Percentiles rank a stretch among this genome's conserved stretches.
These are phyloP conservation scores for Botrytis paeoniae DNA, from an alignment of 2,329 filamentous ascomycete species.

Conservation along the genomic window DNA sequence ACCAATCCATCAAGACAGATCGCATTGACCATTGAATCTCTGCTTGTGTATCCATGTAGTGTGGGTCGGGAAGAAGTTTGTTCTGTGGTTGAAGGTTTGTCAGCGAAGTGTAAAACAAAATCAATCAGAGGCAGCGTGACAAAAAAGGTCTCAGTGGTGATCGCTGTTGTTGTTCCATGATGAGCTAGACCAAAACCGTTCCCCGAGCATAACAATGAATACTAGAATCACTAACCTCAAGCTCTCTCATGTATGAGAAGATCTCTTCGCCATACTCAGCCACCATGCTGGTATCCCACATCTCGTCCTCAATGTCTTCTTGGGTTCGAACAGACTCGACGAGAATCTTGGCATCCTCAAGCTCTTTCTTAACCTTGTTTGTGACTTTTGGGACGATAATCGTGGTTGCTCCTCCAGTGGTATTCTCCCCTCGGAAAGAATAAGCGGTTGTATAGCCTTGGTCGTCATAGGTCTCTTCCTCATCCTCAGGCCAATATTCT, in stretches of 20 bases:
- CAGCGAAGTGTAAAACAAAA: conserved; percentile 18
- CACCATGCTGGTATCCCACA: conserved; percentile 95
- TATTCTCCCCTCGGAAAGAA: conserved; percentile 72
- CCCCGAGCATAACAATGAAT: background rate
- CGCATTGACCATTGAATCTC: conserved; percentile 99
- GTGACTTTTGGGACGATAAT: conserved; percentile 72
- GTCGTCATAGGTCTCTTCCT: conserved; percentile 66
- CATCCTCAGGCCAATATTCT: conserved; percentile 71
- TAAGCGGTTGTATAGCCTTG: conserved; percentile 72
- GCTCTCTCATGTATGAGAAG: conserved; percentile 82
- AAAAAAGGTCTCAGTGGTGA: conserved; percentile 10
- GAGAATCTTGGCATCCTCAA: conserved; percentile 54
- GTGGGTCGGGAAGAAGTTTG: conserved; percentile 78
- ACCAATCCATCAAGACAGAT: conserved; percentile 94
- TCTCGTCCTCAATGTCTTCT: conserved; percentile 83
- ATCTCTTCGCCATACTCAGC: conserved; percentile 96
- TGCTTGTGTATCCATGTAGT: conserved; percentile 97
- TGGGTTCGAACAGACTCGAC: conserved; percentile 43
- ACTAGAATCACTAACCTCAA: conserved; percentile 61
- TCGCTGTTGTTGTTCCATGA: background rate
- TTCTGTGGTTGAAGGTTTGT: conserved; percentile 46
- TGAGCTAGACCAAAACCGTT: background rate
- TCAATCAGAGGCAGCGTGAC: background rate
- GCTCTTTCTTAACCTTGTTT: conserved; percentile 66
- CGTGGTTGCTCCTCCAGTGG: conserved; percentile 59